A percentile compares a stretch with the other conserved stretches of the same genome.
Conservation (phyloP, 2,329 filamentous ascomycete genomes). For the Chrysoporthe austroafricana region DNA sequence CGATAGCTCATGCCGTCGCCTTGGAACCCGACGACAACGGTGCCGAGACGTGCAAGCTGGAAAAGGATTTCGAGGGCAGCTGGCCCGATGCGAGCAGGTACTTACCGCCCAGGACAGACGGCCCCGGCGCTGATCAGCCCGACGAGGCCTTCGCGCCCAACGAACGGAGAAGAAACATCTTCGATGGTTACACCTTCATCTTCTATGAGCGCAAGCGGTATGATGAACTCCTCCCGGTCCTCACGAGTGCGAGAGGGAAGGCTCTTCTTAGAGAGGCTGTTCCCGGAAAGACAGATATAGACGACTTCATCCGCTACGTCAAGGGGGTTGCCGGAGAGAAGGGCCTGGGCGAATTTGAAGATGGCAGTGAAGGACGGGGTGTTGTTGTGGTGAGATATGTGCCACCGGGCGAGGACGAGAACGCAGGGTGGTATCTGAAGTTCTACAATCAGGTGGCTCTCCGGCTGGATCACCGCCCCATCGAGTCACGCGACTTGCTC, state of each 20-base stretch:
- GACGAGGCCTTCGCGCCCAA: conserved; percentile 75
- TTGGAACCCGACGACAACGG: conserved; percentile 51
- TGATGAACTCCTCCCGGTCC: conserved; percentile 72
- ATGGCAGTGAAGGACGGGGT: conserved; percentile 67
- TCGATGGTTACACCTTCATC: conserved; percentile 86
- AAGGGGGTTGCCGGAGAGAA: conserved; percentile 76
- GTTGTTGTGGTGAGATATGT: conserved; percentile 79
- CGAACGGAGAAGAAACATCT: conserved; percentile 67
- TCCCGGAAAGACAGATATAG: conserved; percentile 65
- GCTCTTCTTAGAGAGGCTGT: conserved; percentile 68
- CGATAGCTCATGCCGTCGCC: conserved; percentile 65
- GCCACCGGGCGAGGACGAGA: conserved; percentile 54
- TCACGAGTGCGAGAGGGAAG: conserved; percentile 83
- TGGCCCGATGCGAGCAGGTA: conserved; percentile 79
- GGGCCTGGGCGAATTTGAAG: conserved; percentile 65
- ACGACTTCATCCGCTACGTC: conserved; percentile 80
- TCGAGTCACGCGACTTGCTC: conserved; percentile 89
- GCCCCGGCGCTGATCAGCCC: conserved; percentile 68
- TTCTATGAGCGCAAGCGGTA: conserved; percentile 80
- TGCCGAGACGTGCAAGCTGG: conserved; percentile 61
- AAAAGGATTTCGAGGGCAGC: conserved; percentile 75
- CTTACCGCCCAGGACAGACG: conserved; percentile 74
- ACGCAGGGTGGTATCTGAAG: conserved; percentile 67
- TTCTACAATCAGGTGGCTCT: conserved; percentile 73
- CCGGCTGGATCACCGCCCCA: conserved; percentile 76